Evolutionary conservation across 495 filamentous ascomycete genomes (phyloP).

Genomic region (Aspergillus campestris): DNA sequence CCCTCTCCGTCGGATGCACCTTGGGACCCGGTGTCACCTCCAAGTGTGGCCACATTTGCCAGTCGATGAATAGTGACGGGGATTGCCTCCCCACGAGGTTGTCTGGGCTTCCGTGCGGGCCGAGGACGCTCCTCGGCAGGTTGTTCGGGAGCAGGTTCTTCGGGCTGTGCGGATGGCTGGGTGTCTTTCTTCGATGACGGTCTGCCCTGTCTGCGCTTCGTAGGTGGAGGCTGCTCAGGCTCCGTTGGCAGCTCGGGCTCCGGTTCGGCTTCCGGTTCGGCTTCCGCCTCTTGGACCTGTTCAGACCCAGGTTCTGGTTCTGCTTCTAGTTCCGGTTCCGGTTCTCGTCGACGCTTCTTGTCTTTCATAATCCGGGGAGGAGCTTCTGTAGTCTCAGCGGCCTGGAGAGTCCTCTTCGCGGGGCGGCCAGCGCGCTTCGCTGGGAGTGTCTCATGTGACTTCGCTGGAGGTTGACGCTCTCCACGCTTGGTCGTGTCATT

Average conservation of each 20-base stretch:
- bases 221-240: slow-evolving; percentile 4
- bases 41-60: slow-evolving; percentile 26
- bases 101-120: slow-evolving; percentile 17
- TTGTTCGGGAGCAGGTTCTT: slow-evolving; percentile 11
- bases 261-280: slow-evolving; percentile 1
- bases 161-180: slow-evolving; percentile 6
- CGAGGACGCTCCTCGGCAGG: slow-evolving; percentile 14
- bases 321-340: slow-evolving; percentile 6
- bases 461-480: neutral
- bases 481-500: neutral
- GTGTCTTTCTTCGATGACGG: slow-evolving; percentile 10
- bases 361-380: neutral
- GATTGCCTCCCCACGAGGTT: slow-evolving; percentile 34
- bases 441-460: neutral
- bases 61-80: slow-evolving; percentile 40
- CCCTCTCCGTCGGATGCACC: slow-evolving; percentile 23
- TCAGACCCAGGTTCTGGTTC: slow-evolving; percentile 1
- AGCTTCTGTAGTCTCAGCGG: neutral
- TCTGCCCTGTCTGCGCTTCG: slow-evolving; percentile 13
- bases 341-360: neutral
- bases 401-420: neutral
- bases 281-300: slow-evolving; percentile 2
- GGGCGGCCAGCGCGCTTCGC: slow-evolving; percentile 12
- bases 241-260: slow-evolving; percentile 2
- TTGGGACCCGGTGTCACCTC: slow-evolving; percentile 7